A percentile compares a stretch with the other conserved stretches of the same genome.
phyloP scores from a whole-genome alignment of 2,329 filamentous ascomycete genomes.

The Aspergillus terreus region DNA sequence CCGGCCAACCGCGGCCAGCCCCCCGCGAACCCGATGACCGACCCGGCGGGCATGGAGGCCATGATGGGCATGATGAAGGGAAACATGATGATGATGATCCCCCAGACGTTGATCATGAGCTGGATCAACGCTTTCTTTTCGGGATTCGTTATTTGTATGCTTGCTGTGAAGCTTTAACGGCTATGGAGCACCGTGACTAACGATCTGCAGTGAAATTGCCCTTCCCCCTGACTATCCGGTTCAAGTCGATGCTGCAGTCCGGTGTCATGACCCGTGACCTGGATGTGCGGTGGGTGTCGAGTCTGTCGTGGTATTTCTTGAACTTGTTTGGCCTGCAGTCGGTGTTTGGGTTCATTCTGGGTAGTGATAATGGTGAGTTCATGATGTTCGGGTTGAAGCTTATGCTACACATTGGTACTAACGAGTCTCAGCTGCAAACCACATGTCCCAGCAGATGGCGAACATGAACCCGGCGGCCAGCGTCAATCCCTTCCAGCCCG shows the following conservation, averaged over 20 bases:
- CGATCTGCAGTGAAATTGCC: conserved; percentile 75
- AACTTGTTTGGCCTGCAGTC: conserved; percentile 95
- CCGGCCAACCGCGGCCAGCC: conserved; percentile 82
- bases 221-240: conserved; percentile 95
- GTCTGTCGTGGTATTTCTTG: conserved; percentile 97
- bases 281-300: conserved; percentile 97
- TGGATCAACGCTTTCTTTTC: conserved; percentile 99
- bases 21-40: conserved; percentile 88
- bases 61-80: conserved; percentile 99
- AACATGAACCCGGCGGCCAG: conserved; percentile 67
- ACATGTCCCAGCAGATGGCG: conserved; percentile 81
- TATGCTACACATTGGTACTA: not conserved
- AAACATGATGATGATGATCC: conserved; percentile 99
- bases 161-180: not conserved
- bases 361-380: conserved; percentile 84
- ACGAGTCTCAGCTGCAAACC: conserved; percentile 68
- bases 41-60: conserved; percentile 95
- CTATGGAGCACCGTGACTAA: not conserved
- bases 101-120: conserved; percentile 98
- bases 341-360: conserved; percentile 94
- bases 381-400: not conserved
- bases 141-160: conserved; percentile 91
- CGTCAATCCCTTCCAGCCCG: conserved; percentile 77
- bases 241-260: conserved; percentile 98
- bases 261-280: conserved; percentile 93